Conservation (phyloP, 2,329 filamentous ascomycete genomes). For the Sporothrix curviconia region DNA sequence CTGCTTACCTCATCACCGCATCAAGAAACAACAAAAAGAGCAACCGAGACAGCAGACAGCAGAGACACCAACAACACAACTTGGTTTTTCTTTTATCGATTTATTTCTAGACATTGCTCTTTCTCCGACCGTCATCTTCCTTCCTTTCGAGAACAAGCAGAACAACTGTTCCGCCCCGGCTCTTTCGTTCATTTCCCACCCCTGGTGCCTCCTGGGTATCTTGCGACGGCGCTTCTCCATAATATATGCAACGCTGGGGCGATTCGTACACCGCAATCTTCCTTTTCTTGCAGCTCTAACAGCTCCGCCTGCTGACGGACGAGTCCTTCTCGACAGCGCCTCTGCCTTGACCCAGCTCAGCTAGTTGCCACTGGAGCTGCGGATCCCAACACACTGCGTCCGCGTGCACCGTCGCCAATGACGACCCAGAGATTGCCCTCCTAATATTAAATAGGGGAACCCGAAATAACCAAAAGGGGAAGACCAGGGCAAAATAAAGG, state of each 20-base stretch:
- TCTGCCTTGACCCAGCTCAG: slow-evolving; percentile 16
- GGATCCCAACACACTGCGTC: slow-evolving; percentile 12
- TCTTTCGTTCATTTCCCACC: slow-evolving; percentile 14
- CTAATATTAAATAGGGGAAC: slow-evolving; percentile 18
- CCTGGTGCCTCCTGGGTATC: not conserved
- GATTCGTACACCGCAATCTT: slow-evolving; percentile 15
- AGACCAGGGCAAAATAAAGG: not conserved
- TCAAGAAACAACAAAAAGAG: too few relatives aligned
- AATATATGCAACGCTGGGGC: slow-evolving; percentile 13
- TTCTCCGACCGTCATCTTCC: not conserved
- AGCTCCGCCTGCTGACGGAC: slow-evolving; percentile 3
- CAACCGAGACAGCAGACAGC: too few relatives aligned
- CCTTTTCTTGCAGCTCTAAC: slow-evolving; percentile 1
- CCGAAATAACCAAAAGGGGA: slow-evolving; percentile 10
- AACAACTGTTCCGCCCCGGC: slow-evolving; percentile 2
- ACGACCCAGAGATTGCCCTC: slow-evolving; percentile 14
- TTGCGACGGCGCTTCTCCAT: slow-evolving; percentile 11
- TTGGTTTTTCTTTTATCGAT: not conserved
- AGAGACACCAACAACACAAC: not conserved
- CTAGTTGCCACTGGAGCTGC: slow-evolving; percentile 18
- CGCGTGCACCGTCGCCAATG: slow-evolving; percentile 17
- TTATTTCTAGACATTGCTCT: not conserved
- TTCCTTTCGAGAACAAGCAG: not conserved
- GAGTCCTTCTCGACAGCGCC: not conserved
- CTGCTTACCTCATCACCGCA: not conserved